Conservation (phyloP, 2,329 filamentous ascomycete genomes). For the Paraphaeosphaeria minitans region DNA sequence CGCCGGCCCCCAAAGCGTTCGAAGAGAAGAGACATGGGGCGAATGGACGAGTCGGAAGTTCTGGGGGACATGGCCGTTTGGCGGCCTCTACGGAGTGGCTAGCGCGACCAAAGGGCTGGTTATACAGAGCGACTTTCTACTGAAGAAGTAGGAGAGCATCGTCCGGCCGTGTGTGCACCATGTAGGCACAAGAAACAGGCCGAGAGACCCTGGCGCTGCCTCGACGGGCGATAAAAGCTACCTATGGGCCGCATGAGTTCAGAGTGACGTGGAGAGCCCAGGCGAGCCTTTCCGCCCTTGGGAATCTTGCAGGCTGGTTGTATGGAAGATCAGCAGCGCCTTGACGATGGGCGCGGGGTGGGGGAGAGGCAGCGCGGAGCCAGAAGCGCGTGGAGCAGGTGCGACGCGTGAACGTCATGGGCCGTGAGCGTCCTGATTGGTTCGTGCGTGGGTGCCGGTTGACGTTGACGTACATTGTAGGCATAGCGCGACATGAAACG, state of each 20-base stretch:
- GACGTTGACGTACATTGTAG: constrained; percentile 20
- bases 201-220: background rate
- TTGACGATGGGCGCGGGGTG: background rate
- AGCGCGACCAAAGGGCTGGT: constrained; percentile 43
- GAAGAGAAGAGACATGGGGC: constrained; percentile 29
- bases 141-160: constrained; percentile 28
- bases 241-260: background rate
- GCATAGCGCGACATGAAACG: constrained; percentile 17
- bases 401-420: constrained; percentile 38
- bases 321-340: background rate
- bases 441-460: background rate
- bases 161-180: constrained; percentile 1
- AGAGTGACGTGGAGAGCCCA: constrained; percentile 5
- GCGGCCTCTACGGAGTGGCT: constrained; percentile 48
- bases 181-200: background rate
- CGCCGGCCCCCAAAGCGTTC: constrained; percentile 18
- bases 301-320: background rate
- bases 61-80: constrained; percentile 46
- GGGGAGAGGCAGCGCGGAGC: background rate
- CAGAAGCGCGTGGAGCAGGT: constrained; percentile 24
- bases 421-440: constrained; percentile 8
- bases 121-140: constrained; percentile 39
- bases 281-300: background rate
- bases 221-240: no score
- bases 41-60: constrained; percentile 32